phyloP scores from a whole-genome alignment of 768 basidiomycete genomes.

The Boletellus emodensis region DNA sequence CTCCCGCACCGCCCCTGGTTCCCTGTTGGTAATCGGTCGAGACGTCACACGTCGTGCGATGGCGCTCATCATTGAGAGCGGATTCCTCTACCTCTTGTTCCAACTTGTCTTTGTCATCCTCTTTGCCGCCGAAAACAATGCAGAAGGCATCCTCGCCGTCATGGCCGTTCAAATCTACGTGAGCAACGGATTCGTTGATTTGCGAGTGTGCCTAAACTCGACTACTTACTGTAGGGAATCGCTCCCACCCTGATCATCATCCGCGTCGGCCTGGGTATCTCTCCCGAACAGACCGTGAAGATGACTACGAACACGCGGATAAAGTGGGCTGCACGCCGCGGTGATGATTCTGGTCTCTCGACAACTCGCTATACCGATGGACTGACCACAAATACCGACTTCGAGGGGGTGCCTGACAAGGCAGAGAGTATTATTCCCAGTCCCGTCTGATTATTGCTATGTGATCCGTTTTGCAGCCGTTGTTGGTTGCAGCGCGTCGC shows the following conservation, averaged over 20 bases:
- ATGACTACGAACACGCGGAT: conserved; percentile 20
- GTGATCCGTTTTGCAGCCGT: no score
- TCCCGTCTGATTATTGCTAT: no score
- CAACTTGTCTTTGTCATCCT: conserved; percentile 41
- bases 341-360: conserved; percentile 13
- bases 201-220: not conserved
- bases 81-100: conserved; percentile 36
- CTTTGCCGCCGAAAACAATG: conserved; percentile 31
- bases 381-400: conserved; percentile 14
- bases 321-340: conserved; percentile 18
- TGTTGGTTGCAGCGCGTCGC: no score
- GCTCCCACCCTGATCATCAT: conserved; percentile 36
- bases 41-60: conserved; percentile 26
- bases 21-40: conserved; percentile 9
- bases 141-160: conserved; percentile 35
- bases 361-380: conserved; percentile 21
- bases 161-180: conserved; percentile 41
- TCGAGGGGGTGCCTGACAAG: conserved; percentile 6
- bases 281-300: conserved; percentile 20
- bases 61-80: conserved; percentile 38
- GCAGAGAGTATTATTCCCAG: no score
- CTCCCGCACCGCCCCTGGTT: conserved; percentile 11
- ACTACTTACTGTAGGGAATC: conserved; percentile 24
- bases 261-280: conserved; percentile 31
- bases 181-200: conserved; percentile 6